Base-by-base conservation (phyloP, 331 rosid genomes). In the Phaseolus coccineus region DNA sequence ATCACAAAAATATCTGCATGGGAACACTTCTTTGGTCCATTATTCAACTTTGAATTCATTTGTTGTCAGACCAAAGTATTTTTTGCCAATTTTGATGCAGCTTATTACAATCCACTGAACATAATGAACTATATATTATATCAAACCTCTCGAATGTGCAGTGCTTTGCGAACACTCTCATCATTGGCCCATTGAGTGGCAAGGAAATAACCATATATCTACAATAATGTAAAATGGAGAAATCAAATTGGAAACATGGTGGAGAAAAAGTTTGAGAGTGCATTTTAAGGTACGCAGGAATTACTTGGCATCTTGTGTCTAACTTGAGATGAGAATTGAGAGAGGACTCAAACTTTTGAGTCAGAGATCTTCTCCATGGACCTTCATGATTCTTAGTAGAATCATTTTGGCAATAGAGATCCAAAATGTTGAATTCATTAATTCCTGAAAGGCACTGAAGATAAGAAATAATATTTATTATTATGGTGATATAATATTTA, bases 121-220 rank as follows among this genome's bases (percentile, higher is more conserved):
- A 46, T 1, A 42, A 58, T 35, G 25, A 7, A 46, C 35, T 19
- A 30, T 11, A 10, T 50, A 25, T 51, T 37, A 15, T 48, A 50
- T 15, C 37, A 59, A 46, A 84, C 88, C 88, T 81, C 15, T 57
- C 77, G 63, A 58, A 71, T 16, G 37, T 81, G 79, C 30, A 85
- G 68, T 0, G 79, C 50, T 24, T 74, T 46, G 22, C 73, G 77
- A 71, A 82, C 88, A 11, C 25, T 27, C 13, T 74, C 81, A 47
- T 81, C 44, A 7, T 85, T 81, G 4, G 71, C 76, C 86, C 88
- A 85, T 37, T 73, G 40, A 33, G 33, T n/a, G n/a, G 55, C 40
- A 11, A 85, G 84, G 42, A 81, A 74, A 69, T 33, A 74, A 19
- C 24, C 24, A 22, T 42, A 77, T 40, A 0, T 72, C 88, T 84